These are phyloP conservation scores for Ophiostoma sp. DNA, from an alignment of 2,329 filamentous ascomycete genomes.

Conservation along the genomic window DNA sequence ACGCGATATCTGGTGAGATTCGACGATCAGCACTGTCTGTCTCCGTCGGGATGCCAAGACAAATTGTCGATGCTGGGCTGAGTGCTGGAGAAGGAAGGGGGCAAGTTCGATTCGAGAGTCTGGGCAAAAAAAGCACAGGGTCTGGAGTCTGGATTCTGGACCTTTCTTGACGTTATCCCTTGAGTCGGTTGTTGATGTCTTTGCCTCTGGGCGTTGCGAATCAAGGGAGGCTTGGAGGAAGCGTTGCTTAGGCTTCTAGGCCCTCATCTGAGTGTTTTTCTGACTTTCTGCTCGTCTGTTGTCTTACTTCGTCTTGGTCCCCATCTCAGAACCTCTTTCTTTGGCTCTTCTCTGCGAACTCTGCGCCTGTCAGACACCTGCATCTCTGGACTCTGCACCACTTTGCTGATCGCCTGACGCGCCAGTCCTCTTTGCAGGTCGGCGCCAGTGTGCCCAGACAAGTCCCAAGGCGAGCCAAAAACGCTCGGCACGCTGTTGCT, in stretches of 20 bases:
- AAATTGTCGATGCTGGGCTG: not conserved
- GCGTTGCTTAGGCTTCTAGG: not conserved
- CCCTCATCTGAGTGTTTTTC: not conserved
- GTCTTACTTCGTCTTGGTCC: not conserved
- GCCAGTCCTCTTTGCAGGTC: not conserved
- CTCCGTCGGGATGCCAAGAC: constrained; percentile 1
- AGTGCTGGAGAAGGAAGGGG: constrained; percentile 10
- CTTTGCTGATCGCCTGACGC: constrained; percentile 3
- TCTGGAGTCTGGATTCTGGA: not conserved
- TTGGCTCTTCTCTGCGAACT: not conserved
- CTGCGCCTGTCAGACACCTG: not conserved
- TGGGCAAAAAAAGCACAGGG: not conserved
- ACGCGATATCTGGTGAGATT: not conserved
- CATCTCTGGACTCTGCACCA: not conserved
- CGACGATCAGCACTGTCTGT: not conserved
- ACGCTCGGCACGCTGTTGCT: not conserved
- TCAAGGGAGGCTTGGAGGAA: not conserved
- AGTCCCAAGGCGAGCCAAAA: not conserved
- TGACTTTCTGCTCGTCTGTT: not conserved
- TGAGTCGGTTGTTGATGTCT: not conserved
- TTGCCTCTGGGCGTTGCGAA: not conserved
- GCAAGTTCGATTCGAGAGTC: not conserved
- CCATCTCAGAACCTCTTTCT: not conserved
- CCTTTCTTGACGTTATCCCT: not conserved
- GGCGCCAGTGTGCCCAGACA: constrained; percentile 1